A percentile compares a stretch with the other conserved stretches of the same genome.
Evolutionary conservation across 2,329 filamentous ascomycete species (phyloP).

Genomic region (Alternaria sp.): DNA sequence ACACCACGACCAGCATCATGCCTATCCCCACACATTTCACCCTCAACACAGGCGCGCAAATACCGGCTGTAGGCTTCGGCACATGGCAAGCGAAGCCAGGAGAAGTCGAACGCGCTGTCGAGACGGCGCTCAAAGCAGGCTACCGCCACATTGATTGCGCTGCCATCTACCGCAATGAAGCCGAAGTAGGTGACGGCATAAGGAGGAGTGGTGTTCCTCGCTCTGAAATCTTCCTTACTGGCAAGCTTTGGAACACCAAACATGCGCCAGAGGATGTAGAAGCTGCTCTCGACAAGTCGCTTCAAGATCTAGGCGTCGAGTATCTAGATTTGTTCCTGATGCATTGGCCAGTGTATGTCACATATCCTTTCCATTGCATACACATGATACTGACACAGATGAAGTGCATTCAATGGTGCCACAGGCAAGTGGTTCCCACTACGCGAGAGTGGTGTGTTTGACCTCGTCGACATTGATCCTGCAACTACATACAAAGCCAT

Average conservation of each 20-base stretch:
- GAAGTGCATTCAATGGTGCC: conserved; percentile 29
- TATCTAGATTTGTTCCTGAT: conserved; percentile 75
- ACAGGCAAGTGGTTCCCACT: conserved; percentile 47
- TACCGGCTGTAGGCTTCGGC: conserved; percentile 77
- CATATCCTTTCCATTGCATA: too few species aligned
- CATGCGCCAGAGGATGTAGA: conserved; percentile 70
- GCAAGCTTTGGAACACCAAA: conserved; percentile 82
- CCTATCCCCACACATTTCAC: conserved; percentile 53
- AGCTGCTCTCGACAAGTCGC: conserved; percentile 65
- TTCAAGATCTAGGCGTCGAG: conserved; percentile 68
- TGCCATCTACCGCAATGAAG: conserved; percentile 78
- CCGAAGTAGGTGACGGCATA: conserved; percentile 76
- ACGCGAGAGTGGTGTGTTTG: conserved; percentile 68
- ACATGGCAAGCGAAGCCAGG: conserved; percentile 80
- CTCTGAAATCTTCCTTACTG: conserved; percentile 74
- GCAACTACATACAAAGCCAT: conserved; percentile 77
- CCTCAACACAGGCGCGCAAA: conserved; percentile 74
- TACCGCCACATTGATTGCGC: conserved; percentile 81
- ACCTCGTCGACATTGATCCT: conserved; percentile 78
- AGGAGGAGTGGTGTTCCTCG: conserved; percentile 69
- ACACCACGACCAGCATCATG: conserved; percentile 27
- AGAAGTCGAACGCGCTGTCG: conserved; percentile 67
- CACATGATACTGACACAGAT: not conserved
- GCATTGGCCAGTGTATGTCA: conserved; percentile 63
- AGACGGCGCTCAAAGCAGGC: conserved; percentile 70